phyloP scores from a whole-genome alignment of 495 filamentous ascomycete genomes.

The Penicillium chermesinum region DNA sequence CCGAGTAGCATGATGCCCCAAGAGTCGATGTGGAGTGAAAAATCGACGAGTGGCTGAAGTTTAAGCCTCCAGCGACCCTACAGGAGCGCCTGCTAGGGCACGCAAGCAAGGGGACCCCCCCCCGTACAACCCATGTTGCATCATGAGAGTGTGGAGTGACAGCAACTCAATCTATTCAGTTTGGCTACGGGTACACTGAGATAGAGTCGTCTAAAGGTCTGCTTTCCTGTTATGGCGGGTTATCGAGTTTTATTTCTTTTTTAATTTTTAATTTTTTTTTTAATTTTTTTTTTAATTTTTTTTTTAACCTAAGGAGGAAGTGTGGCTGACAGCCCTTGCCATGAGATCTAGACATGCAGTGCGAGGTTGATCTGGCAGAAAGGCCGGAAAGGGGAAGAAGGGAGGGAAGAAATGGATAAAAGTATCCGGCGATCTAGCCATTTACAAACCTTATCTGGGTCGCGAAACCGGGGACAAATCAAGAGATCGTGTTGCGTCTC shows the following conservation, averaged over 20 bases:
- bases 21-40: constrained; percentile 1
- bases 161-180: background rate
- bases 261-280: too few species aligned
- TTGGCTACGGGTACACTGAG: background rate
- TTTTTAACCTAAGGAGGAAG: too few species aligned
- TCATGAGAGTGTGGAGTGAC: background rate
- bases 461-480: constrained; percentile 18
- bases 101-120: constrained; percentile 21
- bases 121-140: constrained; percentile 2
- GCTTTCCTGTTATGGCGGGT: too few species aligned
- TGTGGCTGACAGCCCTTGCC: too few species aligned
- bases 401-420: too few species aligned
- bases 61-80: constrained; percentile 12
- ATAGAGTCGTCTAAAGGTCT: too few species aligned
- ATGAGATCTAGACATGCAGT: too few species aligned
- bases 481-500: constrained; percentile 10
- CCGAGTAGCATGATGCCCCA: constrained; percentile 17
- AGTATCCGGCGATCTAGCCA: constrained; percentile 15
- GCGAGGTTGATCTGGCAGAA: too few species aligned
- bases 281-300: too few species aligned
- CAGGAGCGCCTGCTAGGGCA: constrained; percentile 13
- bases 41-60: constrained; percentile 11
- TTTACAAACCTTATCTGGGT: constrained; percentile 23
- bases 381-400: too few species aligned
- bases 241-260: too few species aligned